These are phyloP conservation scores for Pelargonium myrrhifolium DNA, from an alignment of 441 rosid species.

Conservation along the genomic window DNA sequence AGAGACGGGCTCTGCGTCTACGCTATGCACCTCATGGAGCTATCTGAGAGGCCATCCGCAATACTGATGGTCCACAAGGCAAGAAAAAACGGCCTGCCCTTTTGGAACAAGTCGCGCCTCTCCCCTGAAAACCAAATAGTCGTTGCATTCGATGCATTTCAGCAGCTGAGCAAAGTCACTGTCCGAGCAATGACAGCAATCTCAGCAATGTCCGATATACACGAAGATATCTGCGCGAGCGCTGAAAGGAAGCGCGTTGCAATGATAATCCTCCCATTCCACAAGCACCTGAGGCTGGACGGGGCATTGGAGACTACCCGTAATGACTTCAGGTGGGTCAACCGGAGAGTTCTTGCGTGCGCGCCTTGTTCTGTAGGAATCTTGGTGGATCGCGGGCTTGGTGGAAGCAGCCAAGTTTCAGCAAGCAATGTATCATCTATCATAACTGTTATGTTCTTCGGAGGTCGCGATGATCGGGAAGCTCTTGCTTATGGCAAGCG, in stretches of 20 bases:
- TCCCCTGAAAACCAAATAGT: not conserved
- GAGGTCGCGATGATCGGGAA: constrained; percentile 15
- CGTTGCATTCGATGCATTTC: not conserved
- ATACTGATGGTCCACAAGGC: constrained; percentile 51
- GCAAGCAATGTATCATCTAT: not conserved
- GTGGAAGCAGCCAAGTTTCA: not conserved
- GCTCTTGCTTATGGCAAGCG: constrained; percentile 16
- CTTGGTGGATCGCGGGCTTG: constrained; percentile 9
- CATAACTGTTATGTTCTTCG: constrained; percentile 16
- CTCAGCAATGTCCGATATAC: constrained; percentile 7
- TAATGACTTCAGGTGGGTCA: constrained; percentile 7
- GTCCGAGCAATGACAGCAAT: not conserved
- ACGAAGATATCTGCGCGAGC: constrained; percentile 19
- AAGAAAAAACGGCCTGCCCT: constrained; percentile 42
- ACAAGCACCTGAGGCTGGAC: constrained; percentile 6
- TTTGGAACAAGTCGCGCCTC: constrained; percentile 35
- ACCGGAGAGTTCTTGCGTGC: constrained; percentile 8
- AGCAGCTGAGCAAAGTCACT: not conserved
- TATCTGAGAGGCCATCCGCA: constrained; percentile 51
- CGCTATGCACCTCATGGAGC: constrained; percentile 77
- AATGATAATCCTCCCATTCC: constrained; percentile 16
- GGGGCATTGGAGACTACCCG: not conserved
- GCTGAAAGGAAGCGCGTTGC: constrained; percentile 9
- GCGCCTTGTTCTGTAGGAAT: constrained; percentile 24
- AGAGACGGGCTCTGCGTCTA: constrained; percentile 50